Percentiles rank a stretch among this genome's conserved stretches.
These are phyloP conservation scores for Xylariaceae sp. DNA, from an alignment of 2,329 filamentous ascomycete genomes.

Conservation along the genomic window DNA sequence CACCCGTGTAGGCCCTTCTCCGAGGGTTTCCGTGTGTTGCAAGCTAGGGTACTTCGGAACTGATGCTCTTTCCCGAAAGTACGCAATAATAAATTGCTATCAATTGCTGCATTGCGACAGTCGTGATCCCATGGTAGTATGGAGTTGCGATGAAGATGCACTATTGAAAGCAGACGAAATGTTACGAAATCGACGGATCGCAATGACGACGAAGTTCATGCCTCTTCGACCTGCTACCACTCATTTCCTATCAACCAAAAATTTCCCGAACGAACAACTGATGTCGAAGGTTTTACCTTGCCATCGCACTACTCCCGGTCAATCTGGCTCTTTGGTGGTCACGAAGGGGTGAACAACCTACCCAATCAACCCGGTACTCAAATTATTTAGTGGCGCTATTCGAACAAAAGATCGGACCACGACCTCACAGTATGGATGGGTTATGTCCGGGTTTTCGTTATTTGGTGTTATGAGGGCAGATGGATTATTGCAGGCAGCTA, in stretches of 20 bases:
- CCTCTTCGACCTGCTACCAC: not conserved
- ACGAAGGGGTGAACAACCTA: not conserved
- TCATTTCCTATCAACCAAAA: not conserved
- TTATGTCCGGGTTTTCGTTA: too few relatives aligned
- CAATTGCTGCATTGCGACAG: constrained; percentile 2
- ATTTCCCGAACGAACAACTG: not conserved
- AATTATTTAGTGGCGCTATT: too few relatives aligned
- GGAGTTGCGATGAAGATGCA: not conserved
- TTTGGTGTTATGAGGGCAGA: not conserved
- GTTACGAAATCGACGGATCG: constrained; percentile 14
- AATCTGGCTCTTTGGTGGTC: not conserved
- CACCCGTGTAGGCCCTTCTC: not conserved
- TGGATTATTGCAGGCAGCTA: not conserved
- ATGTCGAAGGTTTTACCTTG: not conserved
- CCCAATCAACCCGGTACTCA: too few relatives aligned
- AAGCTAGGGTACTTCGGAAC: not conserved
- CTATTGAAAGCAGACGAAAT: constrained; percentile 7
- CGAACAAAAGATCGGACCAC: too few relatives aligned
- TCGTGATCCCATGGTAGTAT: not conserved
- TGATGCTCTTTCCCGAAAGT: not conserved
- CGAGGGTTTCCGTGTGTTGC: not conserved
- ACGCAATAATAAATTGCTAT: constrained; percentile 1
- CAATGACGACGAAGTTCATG: constrained; percentile 10
- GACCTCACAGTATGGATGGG: too few relatives aligned
- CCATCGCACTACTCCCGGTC: not conserved